A percentile compares a stretch with the other conserved stretches of the same genome.
These are phyloP conservation scores for Chytriomyces confervae DNA, from an alignment of 192 early-diverging fungal genomes.

Conservation along the genomic window DNA sequence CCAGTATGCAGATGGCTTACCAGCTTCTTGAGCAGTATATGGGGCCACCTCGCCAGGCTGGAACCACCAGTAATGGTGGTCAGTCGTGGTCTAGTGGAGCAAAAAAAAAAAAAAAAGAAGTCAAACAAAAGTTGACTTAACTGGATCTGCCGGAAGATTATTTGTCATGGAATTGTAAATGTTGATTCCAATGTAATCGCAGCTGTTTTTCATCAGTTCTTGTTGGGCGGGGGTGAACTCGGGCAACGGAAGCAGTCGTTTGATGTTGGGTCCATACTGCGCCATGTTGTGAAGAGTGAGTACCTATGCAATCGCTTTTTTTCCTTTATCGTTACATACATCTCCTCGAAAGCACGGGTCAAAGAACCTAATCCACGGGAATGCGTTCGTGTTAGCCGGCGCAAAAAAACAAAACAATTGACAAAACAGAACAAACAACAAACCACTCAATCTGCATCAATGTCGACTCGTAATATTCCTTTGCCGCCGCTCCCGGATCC, in stretches of 20 bases:
- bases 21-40: conserved; percentile 3
- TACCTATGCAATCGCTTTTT: background rate
- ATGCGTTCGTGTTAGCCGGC: background rate
- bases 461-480: background rate
- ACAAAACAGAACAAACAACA: conserved; percentile 38
- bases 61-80: background rate
- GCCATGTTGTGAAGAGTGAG: background rate
- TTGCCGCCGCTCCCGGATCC: background rate
- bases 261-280: conserved; percentile 11
- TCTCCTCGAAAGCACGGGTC: conserved; percentile 5
- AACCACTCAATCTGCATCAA: conserved; percentile 32
- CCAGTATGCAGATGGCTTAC: conserved; percentile 10
- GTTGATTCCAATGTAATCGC: conserved; percentile 54
- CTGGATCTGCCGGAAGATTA: conserved; percentile 1
- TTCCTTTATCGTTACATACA: background rate
- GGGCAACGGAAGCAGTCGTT: conserved; percentile 22
- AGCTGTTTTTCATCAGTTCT: conserved; percentile 40
- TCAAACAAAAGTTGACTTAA: background rate
- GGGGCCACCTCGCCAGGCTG: background rate
- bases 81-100: background rate
- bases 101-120: background rate
- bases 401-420: too few species aligned
- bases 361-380: background rate
- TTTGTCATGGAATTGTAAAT: conserved; percentile 41
- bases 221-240: conserved; percentile 42